A percentile compares a stretch with the other conserved stretches of the same genome.
These are phyloP conservation scores for Beauveria pseudobassiana DNA, from an alignment of 2,329 filamentous ascomycete genomes.

Conservation along the genomic window DNA sequence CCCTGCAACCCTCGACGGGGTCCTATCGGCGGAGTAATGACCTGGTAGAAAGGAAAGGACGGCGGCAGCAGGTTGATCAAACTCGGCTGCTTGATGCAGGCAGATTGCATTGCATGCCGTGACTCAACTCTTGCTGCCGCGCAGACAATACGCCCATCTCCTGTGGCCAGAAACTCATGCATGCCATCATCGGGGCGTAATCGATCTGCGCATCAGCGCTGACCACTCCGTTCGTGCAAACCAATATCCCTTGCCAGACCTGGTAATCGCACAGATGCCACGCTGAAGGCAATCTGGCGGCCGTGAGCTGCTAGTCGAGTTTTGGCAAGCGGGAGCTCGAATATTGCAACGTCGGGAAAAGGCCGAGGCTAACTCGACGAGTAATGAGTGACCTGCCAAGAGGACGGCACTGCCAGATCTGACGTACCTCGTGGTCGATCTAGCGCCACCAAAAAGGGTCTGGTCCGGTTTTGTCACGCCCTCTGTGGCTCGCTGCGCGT, in stretches of 20 bases:
- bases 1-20: background rate
- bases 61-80: background rate
- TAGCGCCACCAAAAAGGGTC: conserved; percentile 5
- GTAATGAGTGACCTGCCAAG: background rate
- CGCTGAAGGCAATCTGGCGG: conserved; percentile 7
- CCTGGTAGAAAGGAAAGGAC: background rate
- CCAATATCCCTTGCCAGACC: background rate
- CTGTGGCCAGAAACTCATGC: background rate
- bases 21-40: background rate
- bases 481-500: background rate
- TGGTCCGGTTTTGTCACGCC: background rate
- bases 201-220: conserved; percentile 8
- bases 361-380: conserved; percentile 5
- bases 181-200: conserved; percentile 6
- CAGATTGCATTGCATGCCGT: background rate
- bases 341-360: conserved; percentile 8
- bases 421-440: conserved; percentile 9
- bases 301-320: background rate
- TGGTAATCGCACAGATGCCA: conserved; percentile 4
- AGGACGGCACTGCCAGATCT: conserved; percentile 6
- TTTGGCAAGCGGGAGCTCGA: background rate
- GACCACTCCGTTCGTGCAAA: background rate
- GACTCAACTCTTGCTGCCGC: background rate
- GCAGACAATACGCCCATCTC: background rate
- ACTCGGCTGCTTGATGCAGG: background rate